A percentile compares a stretch with the other conserved stretches of the same genome.
Conservation (phyloP, 352 stramenopile genomes). For the Phytophthora pisi region DNA sequence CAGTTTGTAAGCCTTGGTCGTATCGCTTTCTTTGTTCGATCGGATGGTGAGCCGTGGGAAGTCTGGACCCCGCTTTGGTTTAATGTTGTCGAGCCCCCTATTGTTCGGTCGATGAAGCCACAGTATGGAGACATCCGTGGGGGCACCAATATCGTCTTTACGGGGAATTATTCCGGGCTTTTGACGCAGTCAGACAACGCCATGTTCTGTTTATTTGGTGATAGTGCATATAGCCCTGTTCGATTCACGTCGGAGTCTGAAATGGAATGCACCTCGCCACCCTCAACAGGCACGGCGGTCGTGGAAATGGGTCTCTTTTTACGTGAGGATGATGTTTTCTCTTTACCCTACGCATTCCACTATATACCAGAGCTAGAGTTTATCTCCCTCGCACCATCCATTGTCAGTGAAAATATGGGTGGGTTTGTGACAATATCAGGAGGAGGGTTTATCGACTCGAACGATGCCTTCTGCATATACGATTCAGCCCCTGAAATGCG, state of each 20-base stretch:
- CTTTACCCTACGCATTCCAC: constrained; percentile 37
- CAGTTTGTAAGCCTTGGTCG: constrained; percentile 10
- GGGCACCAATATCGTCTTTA: constrained; percentile 36
- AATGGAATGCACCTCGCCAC: constrained; percentile 37
- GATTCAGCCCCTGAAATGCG: neutral
- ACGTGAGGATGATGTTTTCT: constrained; percentile 22
- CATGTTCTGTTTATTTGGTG: constrained; percentile 47
- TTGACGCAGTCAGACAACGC: neutral
- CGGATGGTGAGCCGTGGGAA: constrained; percentile 18
- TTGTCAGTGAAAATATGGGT: constrained; percentile 29
- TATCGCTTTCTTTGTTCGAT: constrained; percentile 24
- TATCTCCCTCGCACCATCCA: constrained; percentile 19
- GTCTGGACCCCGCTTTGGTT: constrained; percentile 26
- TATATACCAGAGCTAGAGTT: constrained; percentile 35
- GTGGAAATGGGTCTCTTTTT: constrained; percentile 41
- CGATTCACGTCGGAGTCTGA: constrained; percentile 11
- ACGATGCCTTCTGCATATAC: constrained; percentile 38
- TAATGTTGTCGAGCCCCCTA: constrained; percentile 22
- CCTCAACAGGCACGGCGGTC: neutral
- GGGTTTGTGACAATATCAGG: constrained; percentile 42
- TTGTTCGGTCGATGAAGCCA: constrained; percentile 28
- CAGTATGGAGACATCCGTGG: constrained; percentile 29
- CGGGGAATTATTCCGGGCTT: constrained; percentile 34
- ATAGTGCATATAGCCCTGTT: constrained; percentile 6
- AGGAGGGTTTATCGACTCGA: constrained; percentile 36